Evolutionary conservation across 2,329 filamentous ascomycete genomes (phyloP), one percentile per base, ranked within the genome.

Genomic region (Colletotrichum sp.): DNA sequence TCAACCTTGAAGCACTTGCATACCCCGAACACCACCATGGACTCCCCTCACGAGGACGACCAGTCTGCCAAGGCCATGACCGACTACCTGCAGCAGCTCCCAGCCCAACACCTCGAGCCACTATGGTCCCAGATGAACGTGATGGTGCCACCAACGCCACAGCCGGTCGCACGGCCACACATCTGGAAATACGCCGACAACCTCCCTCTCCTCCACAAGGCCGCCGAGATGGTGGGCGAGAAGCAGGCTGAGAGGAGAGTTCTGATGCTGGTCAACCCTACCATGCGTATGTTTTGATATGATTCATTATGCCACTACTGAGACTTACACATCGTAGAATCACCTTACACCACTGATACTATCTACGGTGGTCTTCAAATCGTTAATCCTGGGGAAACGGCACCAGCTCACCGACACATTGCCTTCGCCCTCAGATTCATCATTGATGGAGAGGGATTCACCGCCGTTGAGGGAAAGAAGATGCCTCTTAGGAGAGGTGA

Each of bases 341-440:
- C 88, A 1, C 90, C 90, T 1, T 90, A 87, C 77, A 91, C 90
- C 0, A 91, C 90, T 1, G 90, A 92, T 79, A 91, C 90, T 2
- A 84, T 92, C 68, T 91, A 91, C 76, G 89, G 87, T 4, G 90
- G 90, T 3, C 85, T 92, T 3, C 90, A 92, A 78, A 84, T 92
- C 1, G 89, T 92, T 6, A 88, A 90, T 79, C 90, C 90, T 0
- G 88, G 89, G 32, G 90, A 92, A 75, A 89, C 85, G 0, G 89
- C 90, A 0, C 88, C 87, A 1, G 90, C 90, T 0, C 90, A 92
- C 77, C 82, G 90, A 0, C 90, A 92, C 78, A 88, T 88, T 4
- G 90, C 90, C 0, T 91, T 90, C 73, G 90, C 90, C 0, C 86
- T 88, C 79, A 87, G 90, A 7, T 92, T 91, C 81, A 90, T 92